Base-by-base conservation (phyloP, 192 early-diverging fungal species). In the Coemansia sp. region DNA sequence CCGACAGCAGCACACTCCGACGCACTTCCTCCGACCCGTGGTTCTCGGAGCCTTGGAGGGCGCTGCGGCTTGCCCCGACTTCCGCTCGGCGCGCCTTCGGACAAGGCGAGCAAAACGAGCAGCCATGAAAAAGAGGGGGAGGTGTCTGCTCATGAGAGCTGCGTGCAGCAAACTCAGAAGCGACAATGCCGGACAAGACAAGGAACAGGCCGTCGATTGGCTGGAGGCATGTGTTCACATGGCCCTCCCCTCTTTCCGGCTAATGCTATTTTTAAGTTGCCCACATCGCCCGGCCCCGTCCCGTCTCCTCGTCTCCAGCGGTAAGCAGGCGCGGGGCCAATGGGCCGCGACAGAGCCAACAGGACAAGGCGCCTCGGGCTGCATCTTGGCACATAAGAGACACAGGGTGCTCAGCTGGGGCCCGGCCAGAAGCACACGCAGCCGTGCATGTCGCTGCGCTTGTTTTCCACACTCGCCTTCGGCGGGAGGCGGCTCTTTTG, bases 251-350 rank as follows among this genome's bases (percentile, higher is more conserved):
- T n/a, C n/a, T n/a, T n/a, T 29, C 28, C 28, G 28, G 28, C 8
- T 29, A 8, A n/a, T 45, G 39, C 51, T 53, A 53, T 53, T 53
- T 53, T 53, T 53, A 53, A 40, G n/a, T 26, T 53, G 34, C 29
- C 29, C 23, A 19, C 39, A 26, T 26, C 35, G 25, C 19, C 26
- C 2, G 27, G 17, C 15, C 38, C 15, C 25, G 34, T 26, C 25
- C 14, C 26, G 17, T 53, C 39, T 53, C 51, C 51, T 40, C 51
- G 39, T 53, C 51, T 53, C 39, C 25, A 53, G 36, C 36, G 51
- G 51, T 22, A 25, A 40, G 40, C 20, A 20, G 23, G 46, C 22
- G 12, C 25, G 22, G 21, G n/a, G 25, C 25, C 28, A 29, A 29
- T 29, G 28, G 17, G 43, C 43, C 29, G 19, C 12, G n/a, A n/a